Conservation (phyloP, 2,329 filamentous ascomycete genomes). For the Pseudogymnoascus sp. region DNA sequence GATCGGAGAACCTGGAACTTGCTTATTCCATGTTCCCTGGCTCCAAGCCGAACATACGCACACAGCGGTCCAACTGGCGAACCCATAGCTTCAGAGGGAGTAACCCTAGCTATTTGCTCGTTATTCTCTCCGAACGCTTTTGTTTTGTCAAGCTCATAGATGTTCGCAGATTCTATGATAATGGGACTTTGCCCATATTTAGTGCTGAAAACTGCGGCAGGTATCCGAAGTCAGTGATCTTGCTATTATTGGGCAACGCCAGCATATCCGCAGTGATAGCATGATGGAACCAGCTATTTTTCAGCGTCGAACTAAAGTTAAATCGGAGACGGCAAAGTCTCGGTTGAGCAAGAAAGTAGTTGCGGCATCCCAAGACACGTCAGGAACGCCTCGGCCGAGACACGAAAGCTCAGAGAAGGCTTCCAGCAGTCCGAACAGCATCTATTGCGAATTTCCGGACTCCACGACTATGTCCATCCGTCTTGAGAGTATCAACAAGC, state of each 20-base stretch:
- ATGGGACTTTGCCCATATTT: background rate
- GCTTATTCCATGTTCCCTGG: background rate
- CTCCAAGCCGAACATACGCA: background rate
- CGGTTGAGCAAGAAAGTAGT: background rate
- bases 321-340: background rate
- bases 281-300: background rate
- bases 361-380: background rate
- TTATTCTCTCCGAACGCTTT: background rate
- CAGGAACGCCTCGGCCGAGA: background rate
- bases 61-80: background rate
- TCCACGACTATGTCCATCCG: background rate
- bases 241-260: background rate
- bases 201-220: background rate
- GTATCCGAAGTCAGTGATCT: background rate
- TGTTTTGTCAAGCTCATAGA: background rate
- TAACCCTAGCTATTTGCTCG: background rate
- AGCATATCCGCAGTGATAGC: background rate
- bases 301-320: background rate
- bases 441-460: background rate
- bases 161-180: background rate
- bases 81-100: background rate
- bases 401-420: background rate
- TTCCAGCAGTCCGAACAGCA: background rate
- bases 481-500: background rate
- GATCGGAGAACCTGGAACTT: background rate